Evolutionary conservation across 2,329 filamentous ascomycete genomes (phyloP).

Genomic region (Cryphonectria nitschkei): DNA sequence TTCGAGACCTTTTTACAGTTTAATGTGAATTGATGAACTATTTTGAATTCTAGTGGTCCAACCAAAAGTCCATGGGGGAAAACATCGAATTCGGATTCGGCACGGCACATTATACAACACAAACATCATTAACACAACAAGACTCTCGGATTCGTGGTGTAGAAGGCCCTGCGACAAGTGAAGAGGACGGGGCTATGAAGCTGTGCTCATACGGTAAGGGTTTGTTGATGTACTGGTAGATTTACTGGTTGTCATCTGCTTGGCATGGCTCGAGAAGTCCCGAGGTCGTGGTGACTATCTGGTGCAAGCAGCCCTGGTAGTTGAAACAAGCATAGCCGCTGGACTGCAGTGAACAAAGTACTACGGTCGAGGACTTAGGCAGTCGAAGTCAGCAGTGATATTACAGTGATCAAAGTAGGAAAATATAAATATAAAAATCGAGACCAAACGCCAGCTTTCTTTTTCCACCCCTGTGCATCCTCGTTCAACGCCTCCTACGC

Average conservation of each 20-base stretch:
- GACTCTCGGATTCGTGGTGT: background rate
- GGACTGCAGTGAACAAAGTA: background rate
- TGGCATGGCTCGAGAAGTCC: too few species aligned
- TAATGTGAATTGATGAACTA: background rate
- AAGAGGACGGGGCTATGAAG: background rate
- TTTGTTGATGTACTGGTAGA: background rate
- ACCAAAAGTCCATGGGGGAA: too few species aligned
- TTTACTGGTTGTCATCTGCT: background rate
- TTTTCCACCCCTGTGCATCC: background rate
- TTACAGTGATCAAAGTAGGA: background rate
- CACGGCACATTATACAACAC: background rate
- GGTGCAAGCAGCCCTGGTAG: background rate
- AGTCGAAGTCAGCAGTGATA: background rate
- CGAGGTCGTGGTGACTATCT: too few species aligned
- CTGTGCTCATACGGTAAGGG: background rate
- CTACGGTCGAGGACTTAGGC: background rate
- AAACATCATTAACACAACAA: background rate
- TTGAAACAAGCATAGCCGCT: background rate
- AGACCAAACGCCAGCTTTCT: background rate
- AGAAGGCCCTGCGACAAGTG: too few species aligned
- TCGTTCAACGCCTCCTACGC: constrained; percentile 12
- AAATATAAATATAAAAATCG: background rate
- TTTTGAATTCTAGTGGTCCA: background rate
- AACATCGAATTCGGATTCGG: background rate
- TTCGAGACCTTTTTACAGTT: background rate